phyloP scores from a whole-genome alignment of 106 monocot genomes.

The Phalaenopsis aphrodite region DNA sequence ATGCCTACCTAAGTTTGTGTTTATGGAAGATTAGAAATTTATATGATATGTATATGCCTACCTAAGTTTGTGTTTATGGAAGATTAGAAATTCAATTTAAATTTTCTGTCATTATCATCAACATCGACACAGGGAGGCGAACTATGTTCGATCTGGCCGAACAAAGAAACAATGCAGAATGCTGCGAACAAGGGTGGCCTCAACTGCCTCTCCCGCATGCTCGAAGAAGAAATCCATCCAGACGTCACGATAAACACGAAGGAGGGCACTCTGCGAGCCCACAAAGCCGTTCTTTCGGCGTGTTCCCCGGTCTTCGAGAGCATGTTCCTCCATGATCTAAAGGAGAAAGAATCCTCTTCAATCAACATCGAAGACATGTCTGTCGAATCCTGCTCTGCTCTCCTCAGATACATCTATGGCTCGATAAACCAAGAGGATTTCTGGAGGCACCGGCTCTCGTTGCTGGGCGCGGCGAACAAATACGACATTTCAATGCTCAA shows the following conservation, averaged over 20 bases:
- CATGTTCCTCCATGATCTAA: conserved; percentile 81
- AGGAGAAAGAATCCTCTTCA: conserved; percentile 69
- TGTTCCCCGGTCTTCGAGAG: conserved; percentile 77
- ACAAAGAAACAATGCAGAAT: conserved; percentile 35
- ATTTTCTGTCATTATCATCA: background rate
- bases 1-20: too few species aligned
- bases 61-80: too few species aligned
- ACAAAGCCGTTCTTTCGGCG: conserved; percentile 74
- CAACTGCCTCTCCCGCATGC: conserved; percentile 71
- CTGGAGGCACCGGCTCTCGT: conserved; percentile 62
- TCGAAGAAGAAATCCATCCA: conserved; percentile 61
- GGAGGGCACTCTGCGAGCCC: conserved; percentile 41
- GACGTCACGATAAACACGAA: conserved; percentile 63
- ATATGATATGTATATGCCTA: too few species aligned
- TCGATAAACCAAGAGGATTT: conserved; percentile 62
- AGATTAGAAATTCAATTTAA: too few species aligned
- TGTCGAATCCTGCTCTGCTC: conserved; percentile 49
- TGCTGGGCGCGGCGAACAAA: conserved; percentile 77
- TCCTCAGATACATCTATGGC: conserved; percentile 74
- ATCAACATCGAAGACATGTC: conserved; percentile 73
- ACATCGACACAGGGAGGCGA: conserved; percentile 44
- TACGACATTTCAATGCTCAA: conserved; percentile 67
- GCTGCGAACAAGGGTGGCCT: conserved; percentile 39
- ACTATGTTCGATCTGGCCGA: conserved; percentile 50
- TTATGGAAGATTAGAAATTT: too few species aligned